These are phyloP conservation scores for Lactarius psammicola DNA, from an alignment of 768 basidiomycete species.

Conservation along the genomic window DNA sequence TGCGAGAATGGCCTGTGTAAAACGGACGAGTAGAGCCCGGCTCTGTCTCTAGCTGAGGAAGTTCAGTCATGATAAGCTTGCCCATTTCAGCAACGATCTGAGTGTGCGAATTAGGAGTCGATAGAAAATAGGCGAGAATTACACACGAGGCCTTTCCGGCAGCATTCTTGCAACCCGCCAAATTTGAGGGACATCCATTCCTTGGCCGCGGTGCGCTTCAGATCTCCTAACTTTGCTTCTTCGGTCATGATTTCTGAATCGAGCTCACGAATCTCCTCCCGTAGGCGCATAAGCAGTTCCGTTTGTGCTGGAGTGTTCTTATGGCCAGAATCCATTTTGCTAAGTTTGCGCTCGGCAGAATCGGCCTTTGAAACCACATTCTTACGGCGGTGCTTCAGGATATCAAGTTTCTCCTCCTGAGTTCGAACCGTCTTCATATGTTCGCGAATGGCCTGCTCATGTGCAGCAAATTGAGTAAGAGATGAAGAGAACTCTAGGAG, in stretches of 20 bases:
- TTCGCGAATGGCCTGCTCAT: conserved; percentile 64
- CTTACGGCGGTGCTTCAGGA: conserved; percentile 68
- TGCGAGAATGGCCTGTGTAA: conserved; percentile 66
- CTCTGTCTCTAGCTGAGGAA: conserved; percentile 75
- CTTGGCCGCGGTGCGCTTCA: conserved; percentile 69
- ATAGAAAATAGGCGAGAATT: not conserved
- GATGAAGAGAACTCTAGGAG: conserved; percentile 66
- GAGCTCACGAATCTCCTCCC: conserved; percentile 72
- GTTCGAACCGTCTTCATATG: conserved; percentile 82
- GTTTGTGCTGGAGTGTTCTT: conserved; percentile 77
- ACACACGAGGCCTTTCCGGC: conserved; percentile 68
- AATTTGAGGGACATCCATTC: conserved; percentile 83
- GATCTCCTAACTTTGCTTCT: conserved; percentile 78
- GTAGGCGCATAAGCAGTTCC: conserved; percentile 63
- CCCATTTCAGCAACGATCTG: conserved; percentile 58
- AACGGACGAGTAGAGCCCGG: conserved; percentile 74
- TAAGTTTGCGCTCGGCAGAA: conserved; percentile 81
- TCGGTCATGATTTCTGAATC: conserved; percentile 83
- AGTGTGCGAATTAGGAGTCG: conserved; percentile 4
- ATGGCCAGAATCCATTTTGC: conserved; percentile 86
- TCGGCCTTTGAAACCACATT: conserved; percentile 70
- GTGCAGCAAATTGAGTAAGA: conserved; percentile 64
- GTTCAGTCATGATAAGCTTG: conserved; percentile 54
- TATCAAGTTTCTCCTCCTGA: conserved; percentile 79
- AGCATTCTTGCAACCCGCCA: conserved; percentile 79